Conservation (phyloP, 352 stramenopile genomes). For the Globisporangium alternatum region DNA sequence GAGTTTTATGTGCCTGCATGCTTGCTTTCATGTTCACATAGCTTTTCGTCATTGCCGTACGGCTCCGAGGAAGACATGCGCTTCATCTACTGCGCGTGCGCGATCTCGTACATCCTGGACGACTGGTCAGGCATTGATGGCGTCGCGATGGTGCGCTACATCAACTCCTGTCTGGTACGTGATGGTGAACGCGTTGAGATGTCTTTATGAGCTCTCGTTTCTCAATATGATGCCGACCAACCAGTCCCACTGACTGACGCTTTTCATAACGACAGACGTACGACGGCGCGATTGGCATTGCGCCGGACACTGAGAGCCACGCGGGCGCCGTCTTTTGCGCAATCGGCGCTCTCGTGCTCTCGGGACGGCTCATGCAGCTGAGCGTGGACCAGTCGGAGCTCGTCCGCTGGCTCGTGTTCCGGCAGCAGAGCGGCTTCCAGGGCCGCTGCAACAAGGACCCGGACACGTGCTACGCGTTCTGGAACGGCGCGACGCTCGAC, state of each 20-base stretch:
- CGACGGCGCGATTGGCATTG: slow-evolving; percentile 80
- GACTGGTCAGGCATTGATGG: slow-evolving; percentile 82
- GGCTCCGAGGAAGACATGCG: slow-evolving; percentile 88
- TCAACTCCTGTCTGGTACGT: slow-evolving; percentile 81
- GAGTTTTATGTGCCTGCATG: background rate
- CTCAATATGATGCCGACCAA: background rate
- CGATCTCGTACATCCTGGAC: slow-evolving; percentile 84
- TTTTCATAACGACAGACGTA: slow-evolving; percentile 43
- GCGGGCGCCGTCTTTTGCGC: slow-evolving; percentile 73
- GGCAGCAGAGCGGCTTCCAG: slow-evolving; percentile 85
- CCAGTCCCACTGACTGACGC: background rate
- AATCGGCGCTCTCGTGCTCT: slow-evolving; percentile 69
- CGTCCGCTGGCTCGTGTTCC: slow-evolving; percentile 80
- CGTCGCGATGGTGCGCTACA: slow-evolving; percentile 62
- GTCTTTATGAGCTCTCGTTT: background rate
- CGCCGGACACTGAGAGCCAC: slow-evolving; percentile 60
- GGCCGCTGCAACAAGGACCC: slow-evolving; percentile 89
- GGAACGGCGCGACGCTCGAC: slow-evolving; percentile 87
- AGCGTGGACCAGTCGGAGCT: slow-evolving; percentile 62
- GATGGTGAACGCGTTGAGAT: background rate
- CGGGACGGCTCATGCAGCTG: slow-evolving; percentile 65
- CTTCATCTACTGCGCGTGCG: slow-evolving; percentile 87
- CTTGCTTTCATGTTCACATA: slow-evolving; percentile 16
- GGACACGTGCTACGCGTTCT: slow-evolving; percentile 92
- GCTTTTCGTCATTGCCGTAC: slow-evolving; percentile 63